phyloP scores from a whole-genome alignment of 768 basidiomycete species.

The Krasilnikovozyma curviuscula region DNA sequence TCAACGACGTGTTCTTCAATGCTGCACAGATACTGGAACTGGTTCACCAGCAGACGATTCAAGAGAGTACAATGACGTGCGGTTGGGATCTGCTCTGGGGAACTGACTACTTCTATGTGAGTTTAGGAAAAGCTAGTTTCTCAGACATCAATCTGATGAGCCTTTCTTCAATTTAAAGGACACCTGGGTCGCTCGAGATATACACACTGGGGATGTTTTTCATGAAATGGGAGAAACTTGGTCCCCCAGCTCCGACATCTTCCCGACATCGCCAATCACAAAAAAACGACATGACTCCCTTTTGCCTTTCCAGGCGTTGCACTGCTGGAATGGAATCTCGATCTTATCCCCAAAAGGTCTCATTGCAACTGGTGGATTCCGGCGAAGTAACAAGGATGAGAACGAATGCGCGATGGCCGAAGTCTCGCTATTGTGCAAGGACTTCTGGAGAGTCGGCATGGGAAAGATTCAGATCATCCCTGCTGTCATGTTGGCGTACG shows the following conservation, averaged over 20 bases:
- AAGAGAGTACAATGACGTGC: conserved; percentile 25
- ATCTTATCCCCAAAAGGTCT: not conserved
- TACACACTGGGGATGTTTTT: conserved; percentile 20
- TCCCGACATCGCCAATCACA: conserved; percentile 19
- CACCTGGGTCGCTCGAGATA: conserved; percentile 26
- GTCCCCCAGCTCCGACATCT: conserved; percentile 14
- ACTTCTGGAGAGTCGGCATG: not conserved
- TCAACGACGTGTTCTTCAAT: conserved; percentile 26
- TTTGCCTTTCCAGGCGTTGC: conserved; percentile 13
- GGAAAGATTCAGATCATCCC: conserved; percentile 8
- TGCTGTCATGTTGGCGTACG: conserved; percentile 8
- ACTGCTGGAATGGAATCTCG: conserved; percentile 8
- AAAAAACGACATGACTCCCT: conserved; percentile 16
- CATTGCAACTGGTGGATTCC: not conserved
- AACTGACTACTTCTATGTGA: conserved; percentile 5
- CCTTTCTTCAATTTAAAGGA: conserved; percentile 16
- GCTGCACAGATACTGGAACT: conserved; percentile 23
- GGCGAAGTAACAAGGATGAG: not conserved
- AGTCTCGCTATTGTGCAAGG: conserved; percentile 8
- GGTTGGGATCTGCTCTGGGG: conserved; percentile 23
- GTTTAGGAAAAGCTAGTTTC: too few relatives aligned
- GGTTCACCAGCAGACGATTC: conserved; percentile 21
- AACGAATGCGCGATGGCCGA: conserved; percentile 10
- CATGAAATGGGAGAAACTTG: conserved; percentile 2
- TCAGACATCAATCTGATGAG: too few relatives aligned